A percentile compares a stretch with the other conserved stretches of the same genome.
Evolutionary conservation across 257 asterid species (phyloP).

Genomic region (Anisodus tanguticus): DNA sequence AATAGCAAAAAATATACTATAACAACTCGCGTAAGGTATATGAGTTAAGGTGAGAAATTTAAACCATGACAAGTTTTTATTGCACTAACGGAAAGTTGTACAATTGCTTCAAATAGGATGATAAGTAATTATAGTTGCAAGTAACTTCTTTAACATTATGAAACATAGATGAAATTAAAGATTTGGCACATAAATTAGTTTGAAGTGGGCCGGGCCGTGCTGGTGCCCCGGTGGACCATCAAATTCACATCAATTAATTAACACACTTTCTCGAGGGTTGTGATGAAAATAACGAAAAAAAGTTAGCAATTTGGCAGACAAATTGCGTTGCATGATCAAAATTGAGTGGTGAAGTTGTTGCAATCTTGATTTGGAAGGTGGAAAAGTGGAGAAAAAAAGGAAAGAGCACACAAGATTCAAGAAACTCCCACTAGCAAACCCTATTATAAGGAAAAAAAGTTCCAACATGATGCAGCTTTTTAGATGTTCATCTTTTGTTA

Average conservation of each 20-base stretch:
- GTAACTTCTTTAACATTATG: too few species aligned
- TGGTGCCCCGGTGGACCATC: background rate
- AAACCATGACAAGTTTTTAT: too few species aligned
- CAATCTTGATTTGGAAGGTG: background rate
- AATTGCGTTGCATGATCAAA: background rate
- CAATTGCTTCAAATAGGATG: too few species aligned
- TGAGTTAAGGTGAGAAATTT: too few species aligned
- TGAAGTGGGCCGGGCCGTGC: too few species aligned
- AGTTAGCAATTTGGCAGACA: slow-evolving; percentile 1
- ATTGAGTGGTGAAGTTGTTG: slow-evolving; percentile 8
- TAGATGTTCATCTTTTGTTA: background rate
- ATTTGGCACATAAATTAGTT: too few species aligned
- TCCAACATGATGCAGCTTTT: background rate
- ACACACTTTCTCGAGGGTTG: slow-evolving; percentile 22
- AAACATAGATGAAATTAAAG: too few species aligned
- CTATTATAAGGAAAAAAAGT: background rate
- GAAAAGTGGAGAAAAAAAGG: background rate
- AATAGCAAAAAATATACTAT: too few species aligned
- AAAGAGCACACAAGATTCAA: background rate
- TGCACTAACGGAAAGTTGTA: too few species aligned
- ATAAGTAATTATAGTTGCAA: too few species aligned
- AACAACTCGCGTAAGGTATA: too few species aligned
- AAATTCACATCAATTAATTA: background rate
- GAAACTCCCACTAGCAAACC: background rate
- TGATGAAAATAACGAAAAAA: background rate